These are phyloP conservation scores for Vanrija pseudolonga DNA, from an alignment of 1,284 basidiomycete genomes.

Conservation along the genomic window DNA sequence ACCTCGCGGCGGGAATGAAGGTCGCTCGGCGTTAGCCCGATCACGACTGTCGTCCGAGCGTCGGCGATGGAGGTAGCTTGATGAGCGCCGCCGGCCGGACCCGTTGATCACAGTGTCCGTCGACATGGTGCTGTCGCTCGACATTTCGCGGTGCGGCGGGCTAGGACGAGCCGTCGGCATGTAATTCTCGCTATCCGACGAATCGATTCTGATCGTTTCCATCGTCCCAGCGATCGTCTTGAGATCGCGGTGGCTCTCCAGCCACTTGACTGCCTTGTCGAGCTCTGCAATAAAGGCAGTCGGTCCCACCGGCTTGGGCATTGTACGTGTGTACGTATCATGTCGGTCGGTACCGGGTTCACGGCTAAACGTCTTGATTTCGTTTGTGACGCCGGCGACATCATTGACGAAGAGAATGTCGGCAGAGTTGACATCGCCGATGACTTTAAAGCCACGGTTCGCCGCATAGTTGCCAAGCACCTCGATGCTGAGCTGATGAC, in stretches of 20 bases:
- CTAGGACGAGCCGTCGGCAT: background rate
- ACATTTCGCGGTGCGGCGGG: background rate
- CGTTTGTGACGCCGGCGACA: slow-evolving; percentile 54
- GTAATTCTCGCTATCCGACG: background rate
- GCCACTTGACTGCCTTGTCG: slow-evolving; percentile 26
- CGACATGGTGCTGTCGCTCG: background rate
- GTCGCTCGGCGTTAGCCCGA: slow-evolving; percentile 18
- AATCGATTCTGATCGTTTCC: background rate
- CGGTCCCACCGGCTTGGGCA: slow-evolving; percentile 83
- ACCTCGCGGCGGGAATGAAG: slow-evolving; percentile 38
- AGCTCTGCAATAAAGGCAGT: slow-evolving; percentile 66
- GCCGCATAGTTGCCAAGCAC: slow-evolving; percentile 66
- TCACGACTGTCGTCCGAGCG: slow-evolving; percentile 45
- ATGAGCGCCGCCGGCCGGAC: too few species aligned
- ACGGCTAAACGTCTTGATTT: slow-evolving; percentile 56
- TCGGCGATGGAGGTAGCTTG: slow-evolving; percentile 26
- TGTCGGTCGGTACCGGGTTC: slow-evolving; percentile 19
- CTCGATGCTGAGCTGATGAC: slow-evolving; percentile 63
- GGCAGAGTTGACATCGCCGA: slow-evolving; percentile 53
- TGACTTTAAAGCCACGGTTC: slow-evolving; percentile 73
- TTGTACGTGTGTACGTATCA: slow-evolving; percentile 78
- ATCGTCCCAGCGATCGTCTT: background rate
- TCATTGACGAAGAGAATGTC: slow-evolving; percentile 84
- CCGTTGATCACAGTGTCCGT: slow-evolving; percentile 9
- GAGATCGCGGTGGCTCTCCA: slow-evolving; percentile 24